Conservation (phyloP, 73 alveolate species). For the Breviolum minutum region DNA sequence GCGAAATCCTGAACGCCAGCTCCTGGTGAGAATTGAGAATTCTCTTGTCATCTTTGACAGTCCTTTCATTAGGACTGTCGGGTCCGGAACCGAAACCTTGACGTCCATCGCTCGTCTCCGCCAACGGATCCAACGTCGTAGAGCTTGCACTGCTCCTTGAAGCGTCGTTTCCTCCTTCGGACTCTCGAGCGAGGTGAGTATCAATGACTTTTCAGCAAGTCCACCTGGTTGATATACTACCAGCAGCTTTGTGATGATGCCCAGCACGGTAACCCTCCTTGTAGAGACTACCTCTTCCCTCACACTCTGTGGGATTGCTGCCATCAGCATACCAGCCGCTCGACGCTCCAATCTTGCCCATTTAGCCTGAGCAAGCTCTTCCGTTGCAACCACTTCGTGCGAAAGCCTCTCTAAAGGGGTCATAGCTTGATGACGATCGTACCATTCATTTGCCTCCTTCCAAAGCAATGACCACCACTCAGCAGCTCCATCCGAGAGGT, state of each 20-base stretch:
- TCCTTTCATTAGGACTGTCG: background rate
- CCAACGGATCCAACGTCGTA: background rate
- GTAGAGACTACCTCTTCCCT: background rate
- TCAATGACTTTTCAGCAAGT: background rate
- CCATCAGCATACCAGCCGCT: background rate
- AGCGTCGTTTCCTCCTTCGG: background rate
- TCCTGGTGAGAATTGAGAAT: background rate
- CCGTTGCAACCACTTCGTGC: background rate
- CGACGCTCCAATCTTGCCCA: constrained; percentile 1
- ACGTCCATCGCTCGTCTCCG: background rate
- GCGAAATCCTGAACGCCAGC: background rate
- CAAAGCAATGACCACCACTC: too few relatives aligned
- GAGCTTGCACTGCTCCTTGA: background rate
- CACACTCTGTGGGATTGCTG: background rate
- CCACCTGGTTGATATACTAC: background rate
- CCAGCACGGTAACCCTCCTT: background rate
- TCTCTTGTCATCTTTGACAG: background rate
- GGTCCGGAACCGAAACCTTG: background rate
- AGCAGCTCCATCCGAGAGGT: background rate
- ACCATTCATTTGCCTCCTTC: background rate
- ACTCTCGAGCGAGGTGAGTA: background rate
- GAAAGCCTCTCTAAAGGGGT: background rate
- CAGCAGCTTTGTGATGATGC: background rate
- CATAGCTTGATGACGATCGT: background rate
- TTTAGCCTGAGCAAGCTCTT: background rate